phyloP scores from a whole-genome alignment of 2,329 filamentous ascomycete genomes.

The Colletotrichum aenigma region DNA sequence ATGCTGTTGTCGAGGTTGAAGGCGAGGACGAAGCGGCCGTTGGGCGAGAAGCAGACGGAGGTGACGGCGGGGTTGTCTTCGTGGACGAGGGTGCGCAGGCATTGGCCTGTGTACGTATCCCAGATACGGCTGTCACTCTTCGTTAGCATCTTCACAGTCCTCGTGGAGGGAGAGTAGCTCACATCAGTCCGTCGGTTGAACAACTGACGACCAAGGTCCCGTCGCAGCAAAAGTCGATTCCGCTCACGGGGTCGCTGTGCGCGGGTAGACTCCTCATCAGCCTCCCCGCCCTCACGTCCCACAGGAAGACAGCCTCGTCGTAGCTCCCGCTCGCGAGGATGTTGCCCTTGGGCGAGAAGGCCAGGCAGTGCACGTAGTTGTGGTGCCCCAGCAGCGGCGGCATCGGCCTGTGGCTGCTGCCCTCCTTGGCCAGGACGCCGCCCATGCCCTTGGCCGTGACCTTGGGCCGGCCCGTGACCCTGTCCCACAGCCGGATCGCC shows the following conservation, averaged over 20 bases:
- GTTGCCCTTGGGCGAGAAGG: constrained; percentile 97
- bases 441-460: constrained; percentile 41
- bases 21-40: constrained; percentile 90
- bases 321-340: constrained; percentile 95
- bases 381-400: constrained; percentile 82
- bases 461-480: constrained; percentile 62
- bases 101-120: constrained; percentile 95
- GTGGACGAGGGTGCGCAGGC: constrained; percentile 90
- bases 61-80: constrained; percentile 93
- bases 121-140: constrained; percentile 72
- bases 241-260: constrained; percentile 92
- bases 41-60: constrained; percentile 90
- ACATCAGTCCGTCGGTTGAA: constrained; percentile 88
- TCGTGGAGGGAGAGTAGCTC: neutral
- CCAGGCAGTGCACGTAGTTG: constrained; percentile 93
- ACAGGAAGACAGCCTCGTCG: constrained; percentile 95
- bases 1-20: constrained; percentile 91
- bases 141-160: neutral
- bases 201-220: constrained; percentile 93
- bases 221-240: constrained; percentile 91
- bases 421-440: constrained; percentile 20
- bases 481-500: constrained; percentile 90
- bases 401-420: constrained; percentile 35
- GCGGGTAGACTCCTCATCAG: constrained; percentile 91
- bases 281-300: constrained; percentile 88